phyloP scores from a whole-genome alignment of 176 grass and related monocot species.

The Saccharum spontaneum region DNA sequence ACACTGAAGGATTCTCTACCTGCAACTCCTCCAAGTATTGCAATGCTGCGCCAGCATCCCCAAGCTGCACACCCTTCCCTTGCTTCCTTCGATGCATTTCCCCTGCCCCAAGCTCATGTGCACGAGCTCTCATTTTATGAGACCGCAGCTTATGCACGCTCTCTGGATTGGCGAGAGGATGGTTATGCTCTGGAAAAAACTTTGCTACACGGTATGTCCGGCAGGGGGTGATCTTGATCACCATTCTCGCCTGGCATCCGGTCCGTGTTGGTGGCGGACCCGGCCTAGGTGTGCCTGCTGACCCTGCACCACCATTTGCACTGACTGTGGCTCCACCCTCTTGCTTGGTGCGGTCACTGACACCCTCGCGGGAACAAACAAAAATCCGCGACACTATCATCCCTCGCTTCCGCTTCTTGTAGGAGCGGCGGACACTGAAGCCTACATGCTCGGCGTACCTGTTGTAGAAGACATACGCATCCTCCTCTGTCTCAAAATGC shows the following conservation, averaged over 20 bases:
- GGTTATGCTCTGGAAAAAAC: conserved; percentile 70
- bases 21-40: conserved; percentile 76
- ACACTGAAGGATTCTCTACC: conserved; percentile 61
- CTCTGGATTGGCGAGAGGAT: conserved; percentile 63
- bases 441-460: conserved; percentile 73
- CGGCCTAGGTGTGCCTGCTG: conserved; percentile 48
- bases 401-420: conserved; percentile 79
- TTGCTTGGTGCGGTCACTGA: conserved; percentile 58
- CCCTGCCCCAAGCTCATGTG: conserved; percentile 53
- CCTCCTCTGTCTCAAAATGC: conserved; percentile 75
- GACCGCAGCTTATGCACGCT: conserved; percentile 68
- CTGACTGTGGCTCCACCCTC: conserved; percentile 20
- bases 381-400: conserved; percentile 67
- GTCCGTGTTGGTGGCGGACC: conserved; percentile 68
- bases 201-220: conserved; percentile 60
- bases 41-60: conserved; percentile 64
- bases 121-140: conserved; percentile 65
- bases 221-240: conserved; percentile 79
- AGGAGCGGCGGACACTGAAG: conserved; percentile 74
- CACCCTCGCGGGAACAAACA: conserved; percentile 75
- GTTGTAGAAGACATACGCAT: conserved; percentile 77
- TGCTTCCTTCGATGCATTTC: conserved; percentile 63
- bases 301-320: conserved; percentile 37
- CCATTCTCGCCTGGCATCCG: conserved; percentile 74
- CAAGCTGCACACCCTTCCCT: conserved; percentile 58